A percentile compares a stretch with the other conserved stretches of the same genome.
These are phyloP conservation scores for Schwanniomyces occidentalis DNA, from an alignment of 805 yeast species.

Conservation along the genomic window DNA sequence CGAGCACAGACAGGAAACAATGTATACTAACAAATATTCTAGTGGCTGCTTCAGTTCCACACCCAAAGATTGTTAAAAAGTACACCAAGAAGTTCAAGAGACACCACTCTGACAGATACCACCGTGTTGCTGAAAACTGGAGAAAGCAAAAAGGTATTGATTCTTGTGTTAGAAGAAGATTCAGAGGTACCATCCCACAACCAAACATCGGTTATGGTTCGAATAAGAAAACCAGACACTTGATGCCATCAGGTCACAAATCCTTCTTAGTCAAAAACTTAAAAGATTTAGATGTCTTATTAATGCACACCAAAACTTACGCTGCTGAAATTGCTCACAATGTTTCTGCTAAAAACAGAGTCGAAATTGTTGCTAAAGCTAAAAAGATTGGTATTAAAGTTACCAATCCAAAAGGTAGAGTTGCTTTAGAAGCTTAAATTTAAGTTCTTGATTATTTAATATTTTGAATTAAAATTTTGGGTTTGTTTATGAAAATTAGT, in stretches of 20 bases:
- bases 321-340: slow-evolving; percentile 99
- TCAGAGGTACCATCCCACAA: slow-evolving; percentile 98
- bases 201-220: slow-evolving; percentile 99
- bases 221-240: slow-evolving; percentile 96
- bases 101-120: slow-evolving; percentile 99
- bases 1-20: no score
- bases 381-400: slow-evolving; percentile 98
- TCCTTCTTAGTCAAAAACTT: slow-evolving; percentile 90
- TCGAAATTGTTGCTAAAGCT: slow-evolving; percentile 93
- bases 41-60: slow-evolving; percentile 96
- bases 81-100: slow-evolving; percentile 99
- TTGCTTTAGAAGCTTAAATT: slow-evolving; percentile 91
- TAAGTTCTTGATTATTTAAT: slow-evolving; percentile 14
- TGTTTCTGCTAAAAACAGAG: slow-evolving; percentile 98
- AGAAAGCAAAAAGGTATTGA: slow-evolving; percentile 99
- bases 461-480: slow-evolving; percentile 12
- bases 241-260: slow-evolving; percentile 98
- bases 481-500: slow-evolving; percentile 16
- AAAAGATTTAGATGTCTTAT: slow-evolving; percentile 90
- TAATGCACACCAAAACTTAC: slow-evolving; percentile 96
- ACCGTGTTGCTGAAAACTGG: slow-evolving; percentile 98
- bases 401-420: slow-evolving; percentile 99
- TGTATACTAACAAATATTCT: slow-evolving; percentile 26
- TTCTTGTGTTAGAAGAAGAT: slow-evolving; percentile 99
- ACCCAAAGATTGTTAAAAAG: slow-evolving; percentile 99